Percentiles rank a stretch among this genome's conserved stretches.
Conservation (phyloP, 257 asterid species). For the Solanum piurae region DNA sequence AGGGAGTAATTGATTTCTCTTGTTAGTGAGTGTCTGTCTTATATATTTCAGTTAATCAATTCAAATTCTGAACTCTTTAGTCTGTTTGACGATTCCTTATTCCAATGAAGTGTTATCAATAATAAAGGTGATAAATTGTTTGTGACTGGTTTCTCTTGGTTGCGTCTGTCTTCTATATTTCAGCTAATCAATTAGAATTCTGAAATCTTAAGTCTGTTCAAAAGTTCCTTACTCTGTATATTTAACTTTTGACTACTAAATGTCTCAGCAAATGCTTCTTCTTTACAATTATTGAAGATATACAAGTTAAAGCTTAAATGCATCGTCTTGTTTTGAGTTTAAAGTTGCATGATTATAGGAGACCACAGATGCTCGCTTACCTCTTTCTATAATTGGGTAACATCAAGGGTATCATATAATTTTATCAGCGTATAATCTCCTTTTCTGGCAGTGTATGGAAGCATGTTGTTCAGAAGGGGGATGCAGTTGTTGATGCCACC, state of each 20-base stretch:
- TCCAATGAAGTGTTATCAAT: background rate
- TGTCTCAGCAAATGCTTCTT: background rate
- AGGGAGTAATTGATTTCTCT: background rate
- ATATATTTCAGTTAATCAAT: background rate
- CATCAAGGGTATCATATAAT: background rate
- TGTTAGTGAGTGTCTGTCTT: background rate
- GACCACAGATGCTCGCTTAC: background rate
- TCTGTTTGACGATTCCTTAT: background rate
- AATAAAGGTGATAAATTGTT: background rate
- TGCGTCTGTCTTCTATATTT: background rate
- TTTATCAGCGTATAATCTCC: background rate
- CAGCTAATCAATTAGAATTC: background rate
- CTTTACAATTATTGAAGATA: background rate
- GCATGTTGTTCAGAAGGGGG: slow-evolving; percentile 69
- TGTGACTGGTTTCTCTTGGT: background rate
- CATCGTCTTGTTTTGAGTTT: background rate
- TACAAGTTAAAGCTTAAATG: background rate
- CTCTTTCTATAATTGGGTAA: background rate
- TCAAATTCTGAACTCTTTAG: background rate
- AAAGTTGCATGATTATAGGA: background rate
- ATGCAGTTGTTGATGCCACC: slow-evolving; percentile 78
- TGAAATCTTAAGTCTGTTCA: background rate
- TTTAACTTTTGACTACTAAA: background rate
- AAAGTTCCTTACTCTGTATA: background rate
- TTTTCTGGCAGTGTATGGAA: slow-evolving; percentile 56